These are phyloP conservation scores for Detonula confervacea DNA, from an alignment of 352 stramenopile genomes.

Conservation along the genomic window DNA sequence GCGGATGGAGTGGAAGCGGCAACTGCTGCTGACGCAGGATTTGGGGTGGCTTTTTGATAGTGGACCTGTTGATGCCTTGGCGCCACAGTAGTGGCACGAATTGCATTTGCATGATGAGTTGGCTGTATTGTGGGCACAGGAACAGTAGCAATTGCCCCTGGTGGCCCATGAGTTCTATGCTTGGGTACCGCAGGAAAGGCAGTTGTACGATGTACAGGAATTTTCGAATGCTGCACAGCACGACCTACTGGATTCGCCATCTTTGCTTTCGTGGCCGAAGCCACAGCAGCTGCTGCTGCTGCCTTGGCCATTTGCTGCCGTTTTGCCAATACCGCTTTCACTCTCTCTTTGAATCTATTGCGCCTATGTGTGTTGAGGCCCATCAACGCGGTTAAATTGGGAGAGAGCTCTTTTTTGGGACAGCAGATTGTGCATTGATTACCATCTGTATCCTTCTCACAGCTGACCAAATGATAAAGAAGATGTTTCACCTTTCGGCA, in stretches of 20 bases:
- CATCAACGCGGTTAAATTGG: constrained; percentile 57
- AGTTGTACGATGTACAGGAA: not conserved
- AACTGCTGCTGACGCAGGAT: constrained; percentile 7
- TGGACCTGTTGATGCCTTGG: constrained; percentile 28
- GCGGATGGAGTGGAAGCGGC: constrained; percentile 8
- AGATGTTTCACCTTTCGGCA: constrained; percentile 84
- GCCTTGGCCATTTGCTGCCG: constrained; percentile 79
- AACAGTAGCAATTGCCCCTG: constrained; percentile 58
- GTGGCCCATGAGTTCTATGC: constrained; percentile 54
- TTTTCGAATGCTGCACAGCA: not conserved
- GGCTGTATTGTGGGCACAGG: constrained; percentile 24
- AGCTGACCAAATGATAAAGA: constrained; percentile 80
- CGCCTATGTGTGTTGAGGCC: constrained; percentile 65
- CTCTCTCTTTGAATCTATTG: constrained; percentile 50
- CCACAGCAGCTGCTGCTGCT: constrained; percentile 38
- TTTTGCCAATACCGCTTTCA: constrained; percentile 68
- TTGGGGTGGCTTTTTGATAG: constrained; percentile 1
- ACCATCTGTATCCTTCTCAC: constrained; percentile 36
- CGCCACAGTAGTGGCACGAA: too few species aligned
- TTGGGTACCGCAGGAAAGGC: constrained; percentile 57
- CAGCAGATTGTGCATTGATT: constrained; percentile 70
- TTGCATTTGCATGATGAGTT: constrained; percentile 50
- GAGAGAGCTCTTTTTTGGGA: constrained; percentile 49
- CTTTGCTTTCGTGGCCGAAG: not conserved
- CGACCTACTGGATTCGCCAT: not conserved